Base-by-base conservation (phyloP, 148 eudicot genomes). In the Cornus florida region DNA sequence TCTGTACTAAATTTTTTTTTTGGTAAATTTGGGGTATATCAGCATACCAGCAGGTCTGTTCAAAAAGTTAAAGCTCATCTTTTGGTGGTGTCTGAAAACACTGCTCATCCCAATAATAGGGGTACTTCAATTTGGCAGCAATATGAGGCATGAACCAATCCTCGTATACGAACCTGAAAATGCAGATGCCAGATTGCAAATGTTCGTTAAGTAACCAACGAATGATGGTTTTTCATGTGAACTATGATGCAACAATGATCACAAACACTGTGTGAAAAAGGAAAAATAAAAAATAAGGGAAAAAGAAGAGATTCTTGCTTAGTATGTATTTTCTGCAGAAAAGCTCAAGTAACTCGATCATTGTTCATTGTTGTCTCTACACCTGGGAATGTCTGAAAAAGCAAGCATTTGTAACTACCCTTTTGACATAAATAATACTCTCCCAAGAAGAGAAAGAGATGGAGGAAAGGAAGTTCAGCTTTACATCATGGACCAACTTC, bases 61-160 rank as follows among this genome's bases (percentile, higher is more conserved):
- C 43, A 59, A 59, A 78, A 28, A 59, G 85, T 88, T 80, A 94
- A 77, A 94, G 97, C 89, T 95, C 98, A 66, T 95, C 96, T 80
- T 88, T 95, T 24, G n/a, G 24, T 3, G 85, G 73, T 41, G 89
- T 70, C 64, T 89, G 77, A 64, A 88, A 84, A 79, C 92, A 91
- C 9, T 83, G 76, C 83, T 92, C 94, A 82, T 95, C 98, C 98
- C 98, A 95, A 50, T 87, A 90, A 80, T 82, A 90, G 43, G 97
- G 98, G 72, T 77, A 95, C 87, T 86, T 90, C 84, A 91, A 71
- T 70, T 82, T 87, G 46, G 98, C 94, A 70, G 97, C 97, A 32
- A 90, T 87, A 81, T 95, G 98, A 59, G 97, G 98, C 96, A 93
- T 87, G 66, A 66, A 60, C 98, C 98, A 95, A 72, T 90, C 97